Evolutionary conservation across 2,329 filamentous ascomycete genomes (phyloP).

Genomic region (Fonsecaea monophora): DNA sequence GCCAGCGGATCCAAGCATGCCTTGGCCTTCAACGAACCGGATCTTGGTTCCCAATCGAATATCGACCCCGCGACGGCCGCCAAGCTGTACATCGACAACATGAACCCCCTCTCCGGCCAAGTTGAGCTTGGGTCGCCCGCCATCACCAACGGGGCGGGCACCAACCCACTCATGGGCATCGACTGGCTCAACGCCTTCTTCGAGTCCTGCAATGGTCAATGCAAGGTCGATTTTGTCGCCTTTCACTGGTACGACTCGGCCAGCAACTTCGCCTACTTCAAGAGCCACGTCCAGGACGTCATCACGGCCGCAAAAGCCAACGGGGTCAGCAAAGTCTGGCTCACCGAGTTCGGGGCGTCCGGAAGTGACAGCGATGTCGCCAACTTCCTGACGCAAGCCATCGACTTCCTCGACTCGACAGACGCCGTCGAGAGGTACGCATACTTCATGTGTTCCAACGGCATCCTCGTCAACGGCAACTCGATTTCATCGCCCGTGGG

Average conservation of each 20-base stretch:
- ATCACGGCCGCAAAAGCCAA: no score
- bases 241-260: conserved; percentile 55
- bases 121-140: conserved; percentile 53
- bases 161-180: conserved; percentile 44
- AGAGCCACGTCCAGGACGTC: conserved; percentile 47
- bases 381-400: conserved; percentile 48
- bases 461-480: conserved; percentile 43
- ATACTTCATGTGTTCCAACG: conserved; percentile 49
- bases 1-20: conserved; percentile 47
- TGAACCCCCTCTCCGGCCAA: conserved; percentile 47
- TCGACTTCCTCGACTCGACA: conserved; percentile 50
- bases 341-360: conserved; percentile 52
- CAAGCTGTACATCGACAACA: conserved; percentile 46
- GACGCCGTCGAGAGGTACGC: conserved; percentile 51
- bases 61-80: conserved; percentile 50
- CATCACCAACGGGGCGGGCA: conserved; percentile 48
- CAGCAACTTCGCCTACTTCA: conserved; percentile 46
- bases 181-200: conserved; percentile 52
- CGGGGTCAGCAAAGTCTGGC: conserved; percentile 54
- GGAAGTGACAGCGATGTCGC: conserved; percentile 15
- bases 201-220: conserved; percentile 46
- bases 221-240: conserved; percentile 50
- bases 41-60: conserved; percentile 48
- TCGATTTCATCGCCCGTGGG: conserved; percentile 29
- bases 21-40: conserved; percentile 57